These are phyloP conservation scores for Spathaspora passalidarum DNA, from an alignment of 805 yeast genomes.

Conservation along the genomic window DNA sequence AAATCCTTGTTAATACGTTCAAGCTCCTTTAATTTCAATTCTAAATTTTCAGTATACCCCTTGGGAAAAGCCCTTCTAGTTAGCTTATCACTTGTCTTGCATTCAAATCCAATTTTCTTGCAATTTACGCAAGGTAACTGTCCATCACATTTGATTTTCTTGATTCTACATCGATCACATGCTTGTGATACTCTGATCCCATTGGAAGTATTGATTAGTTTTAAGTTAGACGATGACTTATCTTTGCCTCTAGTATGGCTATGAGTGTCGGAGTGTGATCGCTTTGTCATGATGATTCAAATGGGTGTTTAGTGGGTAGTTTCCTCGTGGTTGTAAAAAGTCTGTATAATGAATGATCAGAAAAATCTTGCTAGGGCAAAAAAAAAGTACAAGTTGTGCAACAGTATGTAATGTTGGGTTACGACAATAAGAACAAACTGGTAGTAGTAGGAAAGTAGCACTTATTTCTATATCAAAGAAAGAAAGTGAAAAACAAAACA, in stretches of 20 bases:
- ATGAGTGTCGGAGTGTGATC: not conserved
- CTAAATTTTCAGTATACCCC: slow-evolving; percentile 77
- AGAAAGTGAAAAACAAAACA: not conserved
- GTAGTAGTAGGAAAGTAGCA: not conserved
- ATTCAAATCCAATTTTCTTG: slow-evolving; percentile 58
- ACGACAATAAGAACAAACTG: not conserved
- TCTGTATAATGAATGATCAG: not conserved
- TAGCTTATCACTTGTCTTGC: slow-evolving; percentile 69
- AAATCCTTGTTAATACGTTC: slow-evolving; percentile 52
- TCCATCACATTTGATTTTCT: slow-evolving; percentile 77
- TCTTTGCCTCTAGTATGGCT: slow-evolving; percentile 7
- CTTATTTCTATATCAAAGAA: too few species aligned
- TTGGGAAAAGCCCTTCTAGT: slow-evolving; percentile 77
- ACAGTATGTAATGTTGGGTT: not conserved
- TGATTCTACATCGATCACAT: slow-evolving; percentile 75
- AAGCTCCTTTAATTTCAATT: slow-evolving; percentile 54
- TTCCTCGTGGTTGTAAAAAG: not conserved
- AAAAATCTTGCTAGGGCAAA: not conserved
- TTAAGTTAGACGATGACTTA: slow-evolving; percentile 25
- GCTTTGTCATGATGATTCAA: slow-evolving; percentile 1
- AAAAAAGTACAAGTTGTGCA: not conserved
- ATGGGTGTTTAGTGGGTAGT: not conserved
- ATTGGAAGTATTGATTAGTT: slow-evolving; percentile 34
- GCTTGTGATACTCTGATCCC: slow-evolving; percentile 69
- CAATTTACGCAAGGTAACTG: slow-evolving; percentile 70